These are phyloP conservation scores for Kwoniella heveanensis DNA, from an alignment of 768 basidiomycete genomes.

Conservation along the genomic window DNA sequence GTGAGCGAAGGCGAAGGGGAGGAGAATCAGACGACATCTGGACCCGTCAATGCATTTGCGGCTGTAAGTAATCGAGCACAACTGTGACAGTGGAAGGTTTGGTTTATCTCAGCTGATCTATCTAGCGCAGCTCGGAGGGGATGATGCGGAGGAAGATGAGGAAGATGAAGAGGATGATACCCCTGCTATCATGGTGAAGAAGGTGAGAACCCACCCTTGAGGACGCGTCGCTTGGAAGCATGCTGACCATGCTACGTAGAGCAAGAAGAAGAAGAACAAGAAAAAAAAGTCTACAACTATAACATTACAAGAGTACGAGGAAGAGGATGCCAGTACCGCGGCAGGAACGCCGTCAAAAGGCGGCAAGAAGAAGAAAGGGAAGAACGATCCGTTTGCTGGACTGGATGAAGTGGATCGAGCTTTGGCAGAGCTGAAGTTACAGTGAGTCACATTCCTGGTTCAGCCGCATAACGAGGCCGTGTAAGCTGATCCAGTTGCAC, in stretches of 20 bases:
- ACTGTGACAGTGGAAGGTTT: no score
- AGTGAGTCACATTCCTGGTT: no score
- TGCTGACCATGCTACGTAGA: constrained; percentile 24
- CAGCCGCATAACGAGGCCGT: not conserved
- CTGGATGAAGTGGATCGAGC: constrained; percentile 80
- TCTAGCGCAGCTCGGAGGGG: constrained; percentile 33
- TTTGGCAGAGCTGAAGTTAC: constrained; percentile 77
- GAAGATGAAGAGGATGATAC: constrained; percentile 41
- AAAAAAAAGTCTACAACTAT: constrained; percentile 76
- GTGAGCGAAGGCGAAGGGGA: constrained; percentile 29
- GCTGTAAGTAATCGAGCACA: constrained; percentile 39
- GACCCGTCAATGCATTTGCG: constrained; percentile 48
- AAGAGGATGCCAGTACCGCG: constrained; percentile 63
- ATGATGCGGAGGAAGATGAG: constrained; percentile 31
- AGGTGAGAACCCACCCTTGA: constrained; percentile 22
- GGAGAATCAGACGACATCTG: constrained; percentile 14
- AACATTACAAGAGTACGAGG: constrained; percentile 39
- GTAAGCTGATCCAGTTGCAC: not conserved
- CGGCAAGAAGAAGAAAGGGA: constrained; percentile 59
- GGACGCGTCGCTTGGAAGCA: not conserved
- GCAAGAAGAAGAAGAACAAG: constrained; percentile 64
- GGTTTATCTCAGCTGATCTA: not conserved
- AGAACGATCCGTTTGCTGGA: constrained; percentile 31
- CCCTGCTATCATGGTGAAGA: constrained; percentile 26
- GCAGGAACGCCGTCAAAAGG: constrained; percentile 59